A percentile compares a stretch with the other conserved stretches of the same genome.
phyloP scores from a whole-genome alignment of 257 asterid genomes.

The Coffea eugenioides region DNA sequence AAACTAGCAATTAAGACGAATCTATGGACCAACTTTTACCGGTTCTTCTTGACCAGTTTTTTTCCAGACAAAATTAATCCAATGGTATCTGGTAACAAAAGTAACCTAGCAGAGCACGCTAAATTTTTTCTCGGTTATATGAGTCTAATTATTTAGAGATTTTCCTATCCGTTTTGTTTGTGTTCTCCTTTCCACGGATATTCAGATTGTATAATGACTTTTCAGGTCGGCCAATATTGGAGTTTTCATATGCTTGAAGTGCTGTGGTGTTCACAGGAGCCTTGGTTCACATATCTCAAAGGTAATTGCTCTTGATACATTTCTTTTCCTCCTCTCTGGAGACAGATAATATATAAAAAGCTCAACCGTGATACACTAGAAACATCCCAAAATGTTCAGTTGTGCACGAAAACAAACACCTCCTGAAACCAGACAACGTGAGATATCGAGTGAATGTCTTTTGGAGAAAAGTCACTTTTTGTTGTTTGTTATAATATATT shows the following conservation, averaged over 20 bases:
- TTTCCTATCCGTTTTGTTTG: constrained; percentile 6
- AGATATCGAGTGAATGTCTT: neutral
- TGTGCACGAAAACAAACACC: neutral
- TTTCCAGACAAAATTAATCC: neutral
- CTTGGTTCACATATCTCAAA: constrained; percentile 92
- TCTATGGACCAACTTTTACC: neutral
- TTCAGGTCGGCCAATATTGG: constrained; percentile 94
- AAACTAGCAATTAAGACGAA: too few relatives aligned
- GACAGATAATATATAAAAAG: neutral
- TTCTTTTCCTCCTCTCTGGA: neutral
- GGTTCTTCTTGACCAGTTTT: neutral
- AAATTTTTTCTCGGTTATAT: neutral
- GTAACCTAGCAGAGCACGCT: neutral
- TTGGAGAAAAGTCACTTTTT: neutral
- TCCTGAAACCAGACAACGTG: neutral
- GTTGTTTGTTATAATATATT: neutral
- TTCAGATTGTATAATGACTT: neutral
- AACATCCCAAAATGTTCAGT: neutral
- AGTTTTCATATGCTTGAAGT: constrained; percentile 93
- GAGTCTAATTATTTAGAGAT: neutral
- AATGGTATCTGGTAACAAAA: neutral
- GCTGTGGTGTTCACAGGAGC: constrained; percentile 97
- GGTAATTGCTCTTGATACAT: constrained; percentile 38
- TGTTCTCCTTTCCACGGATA: neutral
- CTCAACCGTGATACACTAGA: too few relatives aligned